These are phyloP conservation scores for Aureobasidium mangrovei DNA, from an alignment of 2,329 filamentous ascomycete genomes.

Conservation along the genomic window DNA sequence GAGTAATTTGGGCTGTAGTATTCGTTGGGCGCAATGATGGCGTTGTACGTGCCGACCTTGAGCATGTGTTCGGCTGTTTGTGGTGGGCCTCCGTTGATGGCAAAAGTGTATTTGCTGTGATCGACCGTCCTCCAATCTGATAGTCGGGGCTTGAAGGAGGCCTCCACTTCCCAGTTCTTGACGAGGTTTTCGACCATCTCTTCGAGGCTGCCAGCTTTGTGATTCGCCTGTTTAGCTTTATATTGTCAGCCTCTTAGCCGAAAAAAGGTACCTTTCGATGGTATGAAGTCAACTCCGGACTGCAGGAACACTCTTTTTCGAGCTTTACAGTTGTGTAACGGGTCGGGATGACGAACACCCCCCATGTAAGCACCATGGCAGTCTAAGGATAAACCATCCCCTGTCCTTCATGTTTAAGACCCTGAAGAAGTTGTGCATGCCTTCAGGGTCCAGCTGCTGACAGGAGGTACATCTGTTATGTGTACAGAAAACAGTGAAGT, in stretches of 20 bases:
- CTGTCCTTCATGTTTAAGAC: too few species aligned
- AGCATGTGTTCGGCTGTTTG: slow-evolving; percentile 57
- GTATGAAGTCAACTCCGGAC: not conserved
- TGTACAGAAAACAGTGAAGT: not conserved
- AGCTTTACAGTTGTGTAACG: not conserved
- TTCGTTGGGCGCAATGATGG: slow-evolving; percentile 53
- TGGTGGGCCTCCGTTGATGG: slow-evolving; percentile 52
- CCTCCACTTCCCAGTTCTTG: slow-evolving; percentile 67
- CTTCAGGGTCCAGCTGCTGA: not conserved
- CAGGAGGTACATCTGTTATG: not conserved
- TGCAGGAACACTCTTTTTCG: not conserved
- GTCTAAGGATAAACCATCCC: too few species aligned
- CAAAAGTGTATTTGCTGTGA: slow-evolving; percentile 50
- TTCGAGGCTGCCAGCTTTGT: slow-evolving; percentile 48
- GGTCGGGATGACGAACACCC: not conserved
- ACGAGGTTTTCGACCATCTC: slow-evolving; percentile 59
- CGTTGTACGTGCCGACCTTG: slow-evolving; percentile 60
- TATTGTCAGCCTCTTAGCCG: slow-evolving; percentile 15
- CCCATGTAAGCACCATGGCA: too few species aligned
- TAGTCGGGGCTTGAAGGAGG: slow-evolving; percentile 55
- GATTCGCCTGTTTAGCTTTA: slow-evolving; percentile 49
- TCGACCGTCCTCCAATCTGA: slow-evolving; percentile 59
- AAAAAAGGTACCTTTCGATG: not conserved
- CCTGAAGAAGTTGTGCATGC: not conserved
- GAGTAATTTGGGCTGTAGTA: slow-evolving; percentile 55